Percentiles rank a stretch among this genome's conserved stretches.
These are phyloP conservation scores for Sinapis alba DNA, from an alignment of 441 rosid genomes.

Conservation along the genomic window DNA sequence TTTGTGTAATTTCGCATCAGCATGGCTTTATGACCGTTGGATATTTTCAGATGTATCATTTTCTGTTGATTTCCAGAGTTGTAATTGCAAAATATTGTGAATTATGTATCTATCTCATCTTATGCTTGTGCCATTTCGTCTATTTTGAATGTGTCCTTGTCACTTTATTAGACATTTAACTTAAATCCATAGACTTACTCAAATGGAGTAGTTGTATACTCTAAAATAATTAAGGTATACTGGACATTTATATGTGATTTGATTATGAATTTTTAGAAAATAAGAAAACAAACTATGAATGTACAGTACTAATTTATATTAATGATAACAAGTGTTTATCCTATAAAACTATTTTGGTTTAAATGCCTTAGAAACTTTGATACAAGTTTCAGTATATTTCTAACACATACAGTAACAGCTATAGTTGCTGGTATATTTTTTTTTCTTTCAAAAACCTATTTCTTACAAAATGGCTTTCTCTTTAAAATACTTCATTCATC, in stretches of 20 bases:
- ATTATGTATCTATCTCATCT: constrained; percentile 1
- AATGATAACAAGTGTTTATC: background rate
- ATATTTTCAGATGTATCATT: constrained; percentile 16
- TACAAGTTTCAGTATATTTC: background rate
- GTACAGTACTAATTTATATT: background rate
- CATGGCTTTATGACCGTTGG: constrained; percentile 25
- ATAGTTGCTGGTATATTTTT: background rate
- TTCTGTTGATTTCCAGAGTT: constrained; percentile 20
- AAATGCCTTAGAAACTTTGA: background rate
- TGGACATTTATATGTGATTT: background rate
- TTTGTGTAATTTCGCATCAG: constrained; percentile 25
- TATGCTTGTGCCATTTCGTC: background rate
- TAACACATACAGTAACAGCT: background rate
- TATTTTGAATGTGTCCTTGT: background rate
- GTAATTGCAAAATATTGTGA: constrained; percentile 18
- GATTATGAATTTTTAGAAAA: background rate
- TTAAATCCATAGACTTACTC: background rate
- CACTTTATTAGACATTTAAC: background rate
- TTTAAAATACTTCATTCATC: background rate
- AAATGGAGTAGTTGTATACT: background rate
- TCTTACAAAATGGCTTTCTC: background rate
- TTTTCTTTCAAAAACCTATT: no score
- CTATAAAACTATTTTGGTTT: background rate
- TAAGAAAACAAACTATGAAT: background rate
- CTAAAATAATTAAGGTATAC: background rate